phyloP scores from a whole-genome alignment of 1,284 basidiomycete species.

The Ganoderma multipileum region DNA sequence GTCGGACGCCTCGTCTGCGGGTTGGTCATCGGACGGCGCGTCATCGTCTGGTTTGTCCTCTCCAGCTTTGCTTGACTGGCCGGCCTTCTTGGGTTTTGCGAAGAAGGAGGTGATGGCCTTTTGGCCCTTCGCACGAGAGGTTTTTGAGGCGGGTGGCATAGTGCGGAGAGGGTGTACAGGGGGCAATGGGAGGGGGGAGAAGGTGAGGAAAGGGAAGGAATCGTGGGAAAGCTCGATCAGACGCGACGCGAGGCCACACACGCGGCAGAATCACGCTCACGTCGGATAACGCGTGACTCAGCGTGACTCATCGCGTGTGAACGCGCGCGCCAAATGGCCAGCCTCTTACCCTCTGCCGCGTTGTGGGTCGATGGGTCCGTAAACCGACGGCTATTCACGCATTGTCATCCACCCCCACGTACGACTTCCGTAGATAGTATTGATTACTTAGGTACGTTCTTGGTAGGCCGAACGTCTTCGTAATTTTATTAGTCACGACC shows the following conservation, averaged over 20 bases:
- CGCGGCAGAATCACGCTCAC: constrained; percentile 31
- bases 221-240: constrained; percentile 11
- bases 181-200: constrained; percentile 14
- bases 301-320: constrained; percentile 22
- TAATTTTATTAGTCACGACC: not conserved
- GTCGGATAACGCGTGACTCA: constrained; percentile 33
- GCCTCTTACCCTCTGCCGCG: not conserved
- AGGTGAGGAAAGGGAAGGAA: constrained; percentile 6
- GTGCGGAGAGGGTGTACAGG: constrained; percentile 22
- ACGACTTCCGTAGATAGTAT: not conserved
- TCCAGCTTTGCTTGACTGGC: constrained; percentile 27
- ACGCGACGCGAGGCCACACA: constrained; percentile 29
- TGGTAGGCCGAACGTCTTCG: not conserved
- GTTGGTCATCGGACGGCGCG: constrained; percentile 7
- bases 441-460: not conserved
- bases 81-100: constrained; percentile 36
- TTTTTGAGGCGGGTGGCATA: constrained; percentile 56
- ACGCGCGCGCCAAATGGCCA: not conserved
- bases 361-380: not conserved
- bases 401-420: not conserved
- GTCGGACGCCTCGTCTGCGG: constrained; percentile 17
- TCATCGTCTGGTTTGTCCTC: constrained; percentile 41
- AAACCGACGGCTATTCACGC: too few species aligned
- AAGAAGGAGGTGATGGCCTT: constrained; percentile 65
- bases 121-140: constrained; percentile 50